Evolutionary conservation across 2,329 filamentous ascomycete genomes (phyloP).

Genomic region (Talaromyces marneffei): DNA sequence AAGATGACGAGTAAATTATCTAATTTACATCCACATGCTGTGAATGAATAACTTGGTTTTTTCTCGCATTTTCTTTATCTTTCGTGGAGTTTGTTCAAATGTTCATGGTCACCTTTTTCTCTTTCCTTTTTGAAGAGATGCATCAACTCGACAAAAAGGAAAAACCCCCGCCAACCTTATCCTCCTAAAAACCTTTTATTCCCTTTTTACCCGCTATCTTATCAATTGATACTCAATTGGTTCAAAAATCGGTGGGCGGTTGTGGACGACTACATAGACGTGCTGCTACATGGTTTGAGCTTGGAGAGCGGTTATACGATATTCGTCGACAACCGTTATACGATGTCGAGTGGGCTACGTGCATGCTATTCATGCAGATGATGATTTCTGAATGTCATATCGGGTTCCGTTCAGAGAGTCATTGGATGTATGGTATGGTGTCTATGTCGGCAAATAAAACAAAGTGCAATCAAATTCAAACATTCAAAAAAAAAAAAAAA

Average conservation of each 20-base stretch:
- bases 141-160: neutral
- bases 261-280: constrained; percentile 9
- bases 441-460: constrained; percentile 3
- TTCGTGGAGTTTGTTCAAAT: constrained; percentile 11
- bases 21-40: constrained; percentile 14
- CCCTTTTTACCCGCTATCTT: constrained; percentile 4
- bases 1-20: constrained; percentile 37
- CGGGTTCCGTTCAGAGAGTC: neutral
- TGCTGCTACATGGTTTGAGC: constrained; percentile 6
- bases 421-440: neutral
- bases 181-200: constrained; percentile 2
- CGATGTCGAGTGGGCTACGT: constrained; percentile 1
- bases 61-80: constrained; percentile 14
- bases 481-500: neutral
- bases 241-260: constrained; percentile 1
- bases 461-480: constrained; percentile 8
- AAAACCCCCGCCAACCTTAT: neutral
- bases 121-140: neutral
- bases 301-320: constrained; percentile 7
- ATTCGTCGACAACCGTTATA: neutral
- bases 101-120: constrained; percentile 11
- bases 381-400: constrained; percentile 3
- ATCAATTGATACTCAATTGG: neutral
- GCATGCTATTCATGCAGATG: neutral
- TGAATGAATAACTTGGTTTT: constrained; percentile 15